phyloP scores from a whole-genome alignment of 2,329 filamentous ascomycete species.

The Beauveria varroae region DNA sequence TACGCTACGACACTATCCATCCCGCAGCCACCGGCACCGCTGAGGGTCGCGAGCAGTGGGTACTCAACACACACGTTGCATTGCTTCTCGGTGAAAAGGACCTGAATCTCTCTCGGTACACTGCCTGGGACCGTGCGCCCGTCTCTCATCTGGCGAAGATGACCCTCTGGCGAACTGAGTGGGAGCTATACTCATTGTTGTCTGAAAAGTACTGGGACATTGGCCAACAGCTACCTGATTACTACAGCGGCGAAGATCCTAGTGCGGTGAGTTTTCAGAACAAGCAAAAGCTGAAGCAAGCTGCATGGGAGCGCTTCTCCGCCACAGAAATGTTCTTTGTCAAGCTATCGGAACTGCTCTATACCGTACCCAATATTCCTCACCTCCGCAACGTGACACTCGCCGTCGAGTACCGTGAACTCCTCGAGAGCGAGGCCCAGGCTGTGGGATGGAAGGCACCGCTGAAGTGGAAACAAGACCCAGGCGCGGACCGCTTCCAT shows the following conservation, averaged over 20 bases:
- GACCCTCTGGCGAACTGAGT: constrained; percentile 52
- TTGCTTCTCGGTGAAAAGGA: constrained; percentile 59
- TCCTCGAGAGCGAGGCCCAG: constrained; percentile 43
- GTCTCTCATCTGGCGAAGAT: constrained; percentile 48
- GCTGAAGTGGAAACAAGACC: constrained; percentile 53
- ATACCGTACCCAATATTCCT: constrained; percentile 47
- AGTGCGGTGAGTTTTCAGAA: constrained; percentile 33
- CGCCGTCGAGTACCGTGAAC: constrained; percentile 52
- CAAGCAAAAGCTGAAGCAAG: constrained; percentile 38
- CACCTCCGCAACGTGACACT: constrained; percentile 51
- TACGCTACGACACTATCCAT: constrained; percentile 57
- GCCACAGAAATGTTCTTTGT: constrained; percentile 59
- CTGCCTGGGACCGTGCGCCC: constrained; percentile 50
- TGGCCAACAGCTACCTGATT: constrained; percentile 43
- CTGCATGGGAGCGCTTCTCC: constrained; percentile 46
- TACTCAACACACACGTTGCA: constrained; percentile 57
- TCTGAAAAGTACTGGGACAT: constrained; percentile 43
- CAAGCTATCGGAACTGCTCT: constrained; percentile 53
- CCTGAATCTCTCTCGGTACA: constrained; percentile 50
- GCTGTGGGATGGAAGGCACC: constrained; percentile 32
- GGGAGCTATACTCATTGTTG: constrained; percentile 48
- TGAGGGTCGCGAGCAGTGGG: constrained; percentile 57
- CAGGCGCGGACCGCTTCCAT: constrained; percentile 42
- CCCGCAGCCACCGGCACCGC: constrained; percentile 43
- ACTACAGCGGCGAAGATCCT: constrained; percentile 42